Conservation (phyloP, 2,329 filamentous ascomycete genomes). For the Penicillium sp. region DNA sequence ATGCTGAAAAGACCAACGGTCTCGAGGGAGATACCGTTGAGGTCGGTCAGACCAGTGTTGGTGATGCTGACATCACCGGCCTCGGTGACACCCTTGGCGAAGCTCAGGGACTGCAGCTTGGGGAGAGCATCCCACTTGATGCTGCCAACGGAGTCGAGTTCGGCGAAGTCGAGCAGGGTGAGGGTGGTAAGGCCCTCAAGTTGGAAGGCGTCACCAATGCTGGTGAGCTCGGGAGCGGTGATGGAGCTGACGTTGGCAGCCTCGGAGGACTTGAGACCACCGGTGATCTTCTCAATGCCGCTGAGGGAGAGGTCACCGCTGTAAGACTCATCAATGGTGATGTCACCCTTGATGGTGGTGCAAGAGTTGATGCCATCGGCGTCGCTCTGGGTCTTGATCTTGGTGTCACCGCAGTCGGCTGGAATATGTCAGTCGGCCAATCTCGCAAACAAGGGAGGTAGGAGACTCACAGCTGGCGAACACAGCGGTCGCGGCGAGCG, state of each 20-base stretch:
- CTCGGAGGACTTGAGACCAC: constrained; percentile 54
- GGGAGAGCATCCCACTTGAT: constrained; percentile 75
- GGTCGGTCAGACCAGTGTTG: constrained; percentile 79
- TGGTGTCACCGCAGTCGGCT: constrained; percentile 24
- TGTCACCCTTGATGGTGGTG: constrained; percentile 66
- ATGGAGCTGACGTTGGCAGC: constrained; percentile 66
- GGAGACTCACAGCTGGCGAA: constrained; percentile 47
- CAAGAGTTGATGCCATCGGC: constrained; percentile 67
- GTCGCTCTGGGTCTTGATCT: constrained; percentile 60
- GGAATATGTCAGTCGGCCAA: not conserved
- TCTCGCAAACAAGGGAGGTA: not conserved
- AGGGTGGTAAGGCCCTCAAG: constrained; percentile 70
- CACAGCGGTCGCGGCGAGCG: constrained; percentile 55
- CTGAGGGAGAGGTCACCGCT: constrained; percentile 62
- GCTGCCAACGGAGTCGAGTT: constrained; percentile 64
- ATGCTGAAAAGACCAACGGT: constrained; percentile 74
- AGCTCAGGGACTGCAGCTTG: constrained; percentile 59
- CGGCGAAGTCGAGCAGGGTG: constrained; percentile 65
- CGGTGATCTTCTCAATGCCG: constrained; percentile 61
- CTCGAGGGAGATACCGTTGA: constrained; percentile 78
- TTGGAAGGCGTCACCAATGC: constrained; percentile 70
- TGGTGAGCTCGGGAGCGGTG: constrained; percentile 59
- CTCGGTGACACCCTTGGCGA: constrained; percentile 66
- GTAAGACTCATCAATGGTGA: constrained; percentile 63
- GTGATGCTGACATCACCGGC: constrained; percentile 71